Percentiles rank a stretch among this genome's conserved stretches.
Conservation (phyloP, 495 filamentous ascomycete genomes). For the Penicillium crystallinum region DNA sequence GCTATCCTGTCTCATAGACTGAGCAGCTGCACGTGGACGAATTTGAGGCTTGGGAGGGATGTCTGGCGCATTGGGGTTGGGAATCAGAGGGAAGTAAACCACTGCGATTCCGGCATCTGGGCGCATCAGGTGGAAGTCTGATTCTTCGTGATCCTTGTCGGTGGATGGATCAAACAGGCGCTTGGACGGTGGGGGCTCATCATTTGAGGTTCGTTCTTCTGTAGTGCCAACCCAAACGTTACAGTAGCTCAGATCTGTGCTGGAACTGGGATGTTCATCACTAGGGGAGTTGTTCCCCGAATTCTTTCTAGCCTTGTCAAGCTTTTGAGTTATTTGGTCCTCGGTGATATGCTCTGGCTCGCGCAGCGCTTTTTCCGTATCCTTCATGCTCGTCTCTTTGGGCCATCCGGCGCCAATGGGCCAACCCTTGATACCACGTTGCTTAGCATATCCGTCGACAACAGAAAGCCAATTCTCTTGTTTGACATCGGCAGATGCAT, state of each 20-base stretch:
- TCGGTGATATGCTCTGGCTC: conserved; percentile 58
- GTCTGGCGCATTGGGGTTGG: conserved; percentile 55
- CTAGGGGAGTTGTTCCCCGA: conserved; percentile 2
- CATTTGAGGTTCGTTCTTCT: conserved; percentile 56
- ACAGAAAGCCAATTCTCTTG: conserved; percentile 91
- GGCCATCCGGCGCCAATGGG: conserved; percentile 91
- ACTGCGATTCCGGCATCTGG: conserved; percentile 83
- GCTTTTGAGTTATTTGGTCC: conserved; percentile 55
- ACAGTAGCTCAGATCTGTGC: conserved; percentile 75
- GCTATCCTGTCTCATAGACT: conserved; percentile 12
- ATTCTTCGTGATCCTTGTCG: conserved; percentile 35
- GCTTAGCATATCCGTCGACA: conserved; percentile 83
- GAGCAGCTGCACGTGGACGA: conserved; percentile 21
- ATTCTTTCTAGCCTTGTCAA: conserved; percentile 52
- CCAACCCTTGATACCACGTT: conserved; percentile 89
- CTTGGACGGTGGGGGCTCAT: conserved; percentile 64
- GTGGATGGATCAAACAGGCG: conserved; percentile 38
- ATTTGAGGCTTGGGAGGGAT: conserved; percentile 21
- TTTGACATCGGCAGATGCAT: conserved; percentile 77
- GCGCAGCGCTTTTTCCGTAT: conserved; percentile 59
- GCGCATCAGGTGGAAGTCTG: conserved; percentile 68
- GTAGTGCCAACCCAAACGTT: conserved; percentile 91
- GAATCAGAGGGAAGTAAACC: conserved; percentile 84
- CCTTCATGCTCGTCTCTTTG: conserved; percentile 46
- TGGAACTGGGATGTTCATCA: conserved; percentile 15